phyloP scores from a whole-genome alignment of 2,329 filamentous ascomycete species.

The Raffaelea deltoideospora region DNA sequence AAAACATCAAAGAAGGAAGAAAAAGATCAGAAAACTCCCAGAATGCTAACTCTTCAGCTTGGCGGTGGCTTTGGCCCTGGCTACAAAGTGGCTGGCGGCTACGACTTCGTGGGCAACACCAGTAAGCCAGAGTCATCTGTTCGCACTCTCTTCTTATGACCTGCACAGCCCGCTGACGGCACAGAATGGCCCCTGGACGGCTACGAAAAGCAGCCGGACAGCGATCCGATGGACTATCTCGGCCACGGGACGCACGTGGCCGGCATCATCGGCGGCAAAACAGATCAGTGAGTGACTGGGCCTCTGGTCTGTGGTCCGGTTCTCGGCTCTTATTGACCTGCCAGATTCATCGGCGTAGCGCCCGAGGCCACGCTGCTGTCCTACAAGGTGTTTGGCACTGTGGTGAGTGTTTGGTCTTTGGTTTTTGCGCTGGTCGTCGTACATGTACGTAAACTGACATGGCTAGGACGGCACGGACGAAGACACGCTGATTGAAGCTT shows the following conservation, averaged over 20 bases:
- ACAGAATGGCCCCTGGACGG: conserved; percentile 1
- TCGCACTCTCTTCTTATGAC: background rate
- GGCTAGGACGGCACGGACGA: conserved; percentile 19
- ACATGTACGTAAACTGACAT: background rate
- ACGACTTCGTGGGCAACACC: conserved; percentile 12
- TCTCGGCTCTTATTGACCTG: background rate
- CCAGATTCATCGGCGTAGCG: conserved; percentile 12
- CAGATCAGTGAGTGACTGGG: background rate
- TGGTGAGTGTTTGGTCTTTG: background rate
- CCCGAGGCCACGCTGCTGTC: conserved; percentile 11
- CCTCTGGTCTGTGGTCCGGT: no score
- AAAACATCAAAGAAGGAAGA: no score
- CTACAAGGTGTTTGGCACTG: conserved; percentile 11
- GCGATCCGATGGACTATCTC: conserved; percentile 11
- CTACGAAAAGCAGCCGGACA: conserved; percentile 7
- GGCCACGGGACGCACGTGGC: conserved; percentile 14
- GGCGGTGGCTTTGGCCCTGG: conserved; percentile 12
- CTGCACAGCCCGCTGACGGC: background rate
- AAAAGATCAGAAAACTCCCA: no score
- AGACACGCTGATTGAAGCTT: conserved; percentile 44
- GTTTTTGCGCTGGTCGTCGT: background rate
- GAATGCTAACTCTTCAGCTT: no score
- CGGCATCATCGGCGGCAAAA: conserved; percentile 13
- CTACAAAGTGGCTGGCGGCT: conserved; percentile 11
- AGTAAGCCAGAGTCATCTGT: background rate